These are phyloP conservation scores for Globisporangium cylindrosporum DNA, from an alignment of 352 stramenopile species.

Conservation along the genomic window DNA sequence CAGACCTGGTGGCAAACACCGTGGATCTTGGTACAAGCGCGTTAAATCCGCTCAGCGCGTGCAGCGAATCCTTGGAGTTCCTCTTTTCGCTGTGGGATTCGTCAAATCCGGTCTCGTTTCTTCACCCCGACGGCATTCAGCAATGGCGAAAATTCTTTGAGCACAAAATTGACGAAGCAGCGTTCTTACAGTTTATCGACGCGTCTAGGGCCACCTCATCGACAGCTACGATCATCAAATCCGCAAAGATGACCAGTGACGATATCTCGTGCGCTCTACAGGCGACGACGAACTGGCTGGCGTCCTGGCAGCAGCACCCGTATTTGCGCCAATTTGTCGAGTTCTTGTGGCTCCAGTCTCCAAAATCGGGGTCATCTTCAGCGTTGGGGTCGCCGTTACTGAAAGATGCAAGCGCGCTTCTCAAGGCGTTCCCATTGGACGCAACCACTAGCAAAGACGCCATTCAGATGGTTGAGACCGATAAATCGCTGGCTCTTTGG, in stretches of 20 bases:
- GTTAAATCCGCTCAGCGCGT: conserved; percentile 23
- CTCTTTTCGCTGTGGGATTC: conserved; percentile 40
- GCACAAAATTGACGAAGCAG: conserved; percentile 15
- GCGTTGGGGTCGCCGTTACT: conserved; percentile 2
- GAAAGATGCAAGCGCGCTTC: conserved; percentile 15
- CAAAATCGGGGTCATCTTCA: conserved; percentile 10
- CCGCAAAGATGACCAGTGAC: conserved; percentile 11
- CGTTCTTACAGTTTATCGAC: conserved; percentile 1
- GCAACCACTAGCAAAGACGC: not conserved
- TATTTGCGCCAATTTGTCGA: conserved; percentile 46
- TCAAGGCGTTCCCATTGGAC: conserved; percentile 24
- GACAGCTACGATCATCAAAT: not conserved
- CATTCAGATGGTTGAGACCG: not conserved
- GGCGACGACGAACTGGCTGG: conserved; percentile 43
- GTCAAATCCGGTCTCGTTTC: conserved; percentile 32
- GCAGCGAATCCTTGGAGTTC: conserved; percentile 29
- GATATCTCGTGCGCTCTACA: conserved; percentile 39
- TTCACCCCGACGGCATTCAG: conserved; percentile 26
- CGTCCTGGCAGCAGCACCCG: conserved; percentile 52
- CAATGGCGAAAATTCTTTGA: conserved; percentile 27
- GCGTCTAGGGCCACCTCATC: not conserved
- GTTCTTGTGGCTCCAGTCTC: conserved; percentile 37
- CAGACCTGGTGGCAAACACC: conserved; percentile 38
- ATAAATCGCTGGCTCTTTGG: conserved; percentile 7
- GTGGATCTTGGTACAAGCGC: conserved; percentile 10